Base-by-base conservation (phyloP, 257 asterid genomes). In the Solanum habrochaites region DNA sequence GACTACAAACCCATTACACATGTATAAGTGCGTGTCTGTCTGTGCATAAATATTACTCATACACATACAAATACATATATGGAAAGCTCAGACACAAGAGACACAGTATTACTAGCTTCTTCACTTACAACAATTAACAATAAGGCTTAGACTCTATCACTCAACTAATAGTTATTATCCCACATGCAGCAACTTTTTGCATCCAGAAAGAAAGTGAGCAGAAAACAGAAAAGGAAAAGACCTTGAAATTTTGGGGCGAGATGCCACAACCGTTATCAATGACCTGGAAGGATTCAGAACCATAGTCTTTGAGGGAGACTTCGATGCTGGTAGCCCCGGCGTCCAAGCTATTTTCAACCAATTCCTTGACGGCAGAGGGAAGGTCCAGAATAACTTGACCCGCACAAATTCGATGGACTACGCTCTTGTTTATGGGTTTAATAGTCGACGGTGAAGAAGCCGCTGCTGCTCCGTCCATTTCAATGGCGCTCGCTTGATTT, bases 301-400 rank as follows among this genome's bases (percentile, higher is more conserved):
- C 99, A 82, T 96, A 93, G 25, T 95, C 98, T 56, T 92, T 94
- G 88, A 97, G 88, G 40, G 97, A 86, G 45, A 96, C 88, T 90
- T 97, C 99, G 89, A 97, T 88, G 91, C 94, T 93, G 89, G 99
- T 94, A 82, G 99, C 95, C 89, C 98, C 97, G 85, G 98, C 98
- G 75, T 97, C 99, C 77, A 97, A 93, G 97, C 99, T 97, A 94
- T 97, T 97, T 92, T 97, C 99, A 16, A 97, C 97, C 88, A 97
- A 97, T 92, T 96, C 99, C 95, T 96, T 97, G 82, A 97, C 98
- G 62, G 99, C 99, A 49, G 99, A 96, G 42, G 99, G 91, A 71
- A 97, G 98, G 95, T 94, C 99, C 10, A 97, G 20, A 52, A 97
- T 96, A 73, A 97, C 99, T 88, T 97, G 99, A 11, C 99, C 99